Evolutionary conservation across 768 basidiomycete genomes (phyloP).

Genomic region (Boletus tomentosulus): DNA sequence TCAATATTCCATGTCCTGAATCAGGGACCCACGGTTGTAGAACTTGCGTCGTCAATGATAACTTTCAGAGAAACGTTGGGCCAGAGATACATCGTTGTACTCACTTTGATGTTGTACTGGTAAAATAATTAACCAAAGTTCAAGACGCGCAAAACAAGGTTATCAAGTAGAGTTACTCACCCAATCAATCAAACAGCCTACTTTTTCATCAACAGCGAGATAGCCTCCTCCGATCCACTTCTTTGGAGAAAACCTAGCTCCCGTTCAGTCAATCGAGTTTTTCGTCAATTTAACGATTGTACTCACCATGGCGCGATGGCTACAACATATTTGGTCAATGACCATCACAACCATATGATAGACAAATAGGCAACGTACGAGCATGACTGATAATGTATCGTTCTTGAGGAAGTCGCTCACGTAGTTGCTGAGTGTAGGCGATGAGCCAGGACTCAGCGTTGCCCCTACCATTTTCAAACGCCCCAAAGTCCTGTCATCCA

Average conservation of each 20-base stretch:
- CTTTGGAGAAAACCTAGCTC: conserved; percentile 30
- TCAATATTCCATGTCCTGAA: background rate
- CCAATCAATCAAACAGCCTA: conserved; percentile 44
- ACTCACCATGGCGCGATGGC: conserved; percentile 38
- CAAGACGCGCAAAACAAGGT: background rate
- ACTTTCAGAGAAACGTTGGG: background rate
- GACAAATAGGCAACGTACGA: conserved; percentile 22
- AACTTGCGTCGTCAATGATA: conserved; percentile 1
- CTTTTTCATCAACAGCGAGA: conserved; percentile 33
- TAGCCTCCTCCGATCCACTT: conserved; percentile 39
- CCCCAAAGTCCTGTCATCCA: conserved; percentile 25
- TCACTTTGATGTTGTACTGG: conserved; percentile 41
- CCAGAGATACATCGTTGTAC: background rate
- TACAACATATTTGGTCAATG: conserved; percentile 5
- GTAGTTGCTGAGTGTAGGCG: conserved; percentile 28
- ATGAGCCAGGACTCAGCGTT: conserved; percentile 31
- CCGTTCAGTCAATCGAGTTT: background rate
- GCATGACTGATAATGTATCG: conserved; percentile 32
- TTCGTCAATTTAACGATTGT: background rate
- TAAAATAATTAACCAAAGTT: background rate
- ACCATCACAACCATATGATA: too few relatives aligned
- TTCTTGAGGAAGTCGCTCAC: conserved; percentile 27
- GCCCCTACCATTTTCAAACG: conserved; percentile 32
- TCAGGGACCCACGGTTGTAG: conserved; percentile 21
- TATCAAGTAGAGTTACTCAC: conserved; percentile 16